Evolutionary conservation across 345 rosid genomes (phyloP), one percentile per base, ranked within the genome.

Genomic region (Eucalyptus marginata): DNA sequence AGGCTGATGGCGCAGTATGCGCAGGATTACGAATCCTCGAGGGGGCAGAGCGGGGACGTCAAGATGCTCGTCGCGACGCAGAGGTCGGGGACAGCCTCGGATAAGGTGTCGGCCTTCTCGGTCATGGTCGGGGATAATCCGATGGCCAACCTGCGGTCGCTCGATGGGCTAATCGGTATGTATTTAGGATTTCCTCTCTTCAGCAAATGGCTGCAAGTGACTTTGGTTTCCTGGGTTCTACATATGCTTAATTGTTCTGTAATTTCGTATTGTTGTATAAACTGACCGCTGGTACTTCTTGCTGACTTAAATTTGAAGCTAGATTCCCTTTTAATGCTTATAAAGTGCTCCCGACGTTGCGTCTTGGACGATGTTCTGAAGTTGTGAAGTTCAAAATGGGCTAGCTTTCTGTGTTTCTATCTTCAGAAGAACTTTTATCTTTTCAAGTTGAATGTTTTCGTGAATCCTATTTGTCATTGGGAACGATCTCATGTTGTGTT

Each of bases 81-180:
- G 90, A 94, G 97, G 93, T 95, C 99, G 10, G 99, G 99, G 86
- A 98, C 99, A 25, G 98, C 95, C 7, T 93, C 98, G 83, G 99
- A 98, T 93, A 97, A 96, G 90, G 97, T 98, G 71, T 94, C 99
- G 36, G 98, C 99, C 2, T 98, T 96, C 92, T 95, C 98, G 47
- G 95, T 96, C 49, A 93, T 96, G 93, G 94, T 97, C 44, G 99
- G 97, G 54, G 98, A 97, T 92, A 98, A 98, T 86, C 96, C 99
- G 3, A 89, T 98, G 47, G 99, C 99, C 62, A 98, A 97, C 92
- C 90, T 98, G 95, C 93, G 95, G 90, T 95, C 99, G 20, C 98
- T 98, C 87, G 99, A 96, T 93, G 98, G 96, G 5, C 95, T 98
- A 64, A 89, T 98, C 90, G 99, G 99, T 97, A 92, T 89, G 93